Evolutionary conservation across 23 red algal genomes (phyloP).

Genomic region (Agarophyton chilense): DNA sequence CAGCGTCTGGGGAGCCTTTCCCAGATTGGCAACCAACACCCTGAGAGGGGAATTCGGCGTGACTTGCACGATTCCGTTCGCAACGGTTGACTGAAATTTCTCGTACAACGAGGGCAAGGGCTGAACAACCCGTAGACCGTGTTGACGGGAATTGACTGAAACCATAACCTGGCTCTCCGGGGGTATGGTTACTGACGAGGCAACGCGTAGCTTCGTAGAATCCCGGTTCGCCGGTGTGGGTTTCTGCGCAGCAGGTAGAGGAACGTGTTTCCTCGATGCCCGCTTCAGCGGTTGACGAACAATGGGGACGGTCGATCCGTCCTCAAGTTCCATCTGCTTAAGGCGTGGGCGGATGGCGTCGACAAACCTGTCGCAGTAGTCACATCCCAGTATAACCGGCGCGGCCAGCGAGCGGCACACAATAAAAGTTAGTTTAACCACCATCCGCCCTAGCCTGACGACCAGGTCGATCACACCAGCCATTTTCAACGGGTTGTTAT

Average conservation of each 20-base stretch:
- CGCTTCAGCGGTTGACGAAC: neutral
- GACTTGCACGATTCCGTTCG: conserved; percentile 34
- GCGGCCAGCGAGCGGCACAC: conserved; percentile 35
- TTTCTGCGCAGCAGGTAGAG: conserved; percentile 17
- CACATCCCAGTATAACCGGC: conserved; percentile 36
- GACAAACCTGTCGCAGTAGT: conserved; percentile 42
- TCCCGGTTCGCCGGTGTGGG: neutral
- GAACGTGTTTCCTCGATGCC: neutral
- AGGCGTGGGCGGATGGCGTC: conserved; percentile 14
- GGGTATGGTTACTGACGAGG: neutral
- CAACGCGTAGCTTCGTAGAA: neutral
- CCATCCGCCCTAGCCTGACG: neutral
- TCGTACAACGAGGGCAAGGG: conserved; percentile 6
- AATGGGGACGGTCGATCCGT: conserved; percentile 27
- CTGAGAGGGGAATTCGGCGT: neutral
- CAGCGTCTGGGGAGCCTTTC: neutral
- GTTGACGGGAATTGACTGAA: neutral
- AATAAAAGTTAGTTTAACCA: conserved; percentile 38
- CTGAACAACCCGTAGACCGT: conserved; percentile 10
- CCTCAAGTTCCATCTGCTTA: conserved; percentile 23
- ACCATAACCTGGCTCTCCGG: neutral
- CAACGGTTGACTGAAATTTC: neutral
- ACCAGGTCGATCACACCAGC: conserved; percentile 12
- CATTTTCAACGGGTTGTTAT: conserved; percentile 18
- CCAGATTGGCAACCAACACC: conserved; percentile 23